Conservation (phyloP, 352 stramenopile genomes). For the Phytophthora nicotianae region DNA sequence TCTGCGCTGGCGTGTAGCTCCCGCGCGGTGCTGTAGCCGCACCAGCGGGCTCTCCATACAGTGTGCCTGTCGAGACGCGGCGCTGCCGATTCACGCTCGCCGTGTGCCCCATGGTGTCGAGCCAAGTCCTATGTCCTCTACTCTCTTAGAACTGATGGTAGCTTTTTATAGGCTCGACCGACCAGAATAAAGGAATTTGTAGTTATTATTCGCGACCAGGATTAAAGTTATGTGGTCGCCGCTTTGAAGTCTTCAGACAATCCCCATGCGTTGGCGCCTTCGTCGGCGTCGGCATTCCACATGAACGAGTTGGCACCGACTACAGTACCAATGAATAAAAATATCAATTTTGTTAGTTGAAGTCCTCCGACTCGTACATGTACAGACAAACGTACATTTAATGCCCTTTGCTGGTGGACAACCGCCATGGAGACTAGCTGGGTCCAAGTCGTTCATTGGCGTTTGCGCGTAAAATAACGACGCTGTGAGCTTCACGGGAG, state of each 20-base stretch:
- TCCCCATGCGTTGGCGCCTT: constrained; percentile 67
- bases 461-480: constrained; percentile 80
- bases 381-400: constrained; percentile 56
- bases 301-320: constrained; percentile 63
- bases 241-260: constrained; percentile 50
- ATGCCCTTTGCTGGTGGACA: constrained; percentile 59
- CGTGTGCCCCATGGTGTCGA: constrained; percentile 66
- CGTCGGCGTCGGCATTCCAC: constrained; percentile 71
- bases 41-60: constrained; percentile 72
- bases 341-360: not conserved
- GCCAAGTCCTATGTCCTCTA: not conserved
- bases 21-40: constrained; percentile 42
- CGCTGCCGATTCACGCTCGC: constrained; percentile 66
- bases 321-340: not conserved
- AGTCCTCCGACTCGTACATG: constrained; percentile 48
- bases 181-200: constrained; percentile 1
- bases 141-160: constrained; percentile 1
- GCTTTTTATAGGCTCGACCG: constrained; percentile 23
- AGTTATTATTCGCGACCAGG: constrained; percentile 4
- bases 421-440: constrained; percentile 64
- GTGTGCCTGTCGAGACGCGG: constrained; percentile 36
- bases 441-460: constrained; percentile 61
- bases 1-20: constrained; percentile 80
- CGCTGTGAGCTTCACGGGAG: constrained; percentile 64
- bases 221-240: not conserved